These are phyloP conservation scores for Aegilops longissima DNA, from an alignment of 176 grass and related monocot genomes.

Conservation along the genomic window DNA sequence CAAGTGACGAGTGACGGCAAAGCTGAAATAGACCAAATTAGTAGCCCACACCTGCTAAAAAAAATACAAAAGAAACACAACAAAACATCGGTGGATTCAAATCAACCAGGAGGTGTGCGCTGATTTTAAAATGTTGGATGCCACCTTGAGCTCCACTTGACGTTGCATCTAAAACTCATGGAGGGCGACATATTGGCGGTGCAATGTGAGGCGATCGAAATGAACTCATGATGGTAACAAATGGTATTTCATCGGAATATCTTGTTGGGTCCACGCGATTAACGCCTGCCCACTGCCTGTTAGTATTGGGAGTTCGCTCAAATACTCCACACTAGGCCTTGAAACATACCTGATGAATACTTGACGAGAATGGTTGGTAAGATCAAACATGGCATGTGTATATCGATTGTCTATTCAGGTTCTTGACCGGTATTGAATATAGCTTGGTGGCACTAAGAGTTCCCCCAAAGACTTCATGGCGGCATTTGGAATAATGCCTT, in stretches of 20 bases:
- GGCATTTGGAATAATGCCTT: not conserved
- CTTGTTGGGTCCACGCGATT: not conserved
- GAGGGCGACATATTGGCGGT: not conserved
- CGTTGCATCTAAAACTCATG: not conserved
- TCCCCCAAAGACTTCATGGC: not conserved
- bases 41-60: no score
- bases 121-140: not conserved
- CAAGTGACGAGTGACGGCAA: no score
- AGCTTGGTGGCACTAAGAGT: not conserved
- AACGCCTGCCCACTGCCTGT: not conserved
- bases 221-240: constrained; percentile 25
- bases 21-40: no score
- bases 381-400: not conserved
- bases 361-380: constrained; percentile 29
- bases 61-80: not conserved
- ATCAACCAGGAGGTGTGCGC: no score
- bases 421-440: not conserved
- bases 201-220: constrained; percentile 33
- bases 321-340: constrained; percentile 40
- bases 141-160: constrained; percentile 45
- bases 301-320: constrained; percentile 21
- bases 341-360: not conserved
- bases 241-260: not conserved
- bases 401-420: no score
- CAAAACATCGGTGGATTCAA: not conserved